Evolutionary conservation across 2,329 filamentous ascomycete species (phyloP), one percentile per base, ranked within the genome.

Genomic region (Botrytis byssoidea): DNA sequence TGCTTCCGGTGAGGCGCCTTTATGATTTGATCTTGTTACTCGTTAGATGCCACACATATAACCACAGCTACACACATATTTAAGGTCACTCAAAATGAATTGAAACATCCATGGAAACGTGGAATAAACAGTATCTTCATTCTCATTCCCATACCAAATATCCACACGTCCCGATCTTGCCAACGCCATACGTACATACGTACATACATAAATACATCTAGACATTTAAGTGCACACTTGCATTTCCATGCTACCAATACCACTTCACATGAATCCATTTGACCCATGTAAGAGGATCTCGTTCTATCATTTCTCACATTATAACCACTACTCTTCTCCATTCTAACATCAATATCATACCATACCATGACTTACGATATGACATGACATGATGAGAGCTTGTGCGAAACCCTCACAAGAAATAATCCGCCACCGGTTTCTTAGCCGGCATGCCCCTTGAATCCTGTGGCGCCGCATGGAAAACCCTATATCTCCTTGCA

Each of bases 391-490:
- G 12, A 29, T 16, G 12, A 55, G 12, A 55, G n/a, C 51, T 18
- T 14, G 12, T 16, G 14, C 3, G 12, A 29, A n/a, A 57, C 6
- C n/a, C 51, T 73, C 48, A 91, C 83, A 99, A 85, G 83, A 99
- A 99, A 85, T 98, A 99, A 84, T 98, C 95, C 22, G 94, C 94
- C 71, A 97, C 94, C 4, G 96, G 96, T 83, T 98, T 98, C 88
- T 99, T 99, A 4, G 96, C 96, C 74, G 96, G 96, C 96, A 99
- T 99, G 7, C 96, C 96, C 79, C 96, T 88, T 2, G 92, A 94
- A 82, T 98, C 96, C 84, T 99, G 96, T 70, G 96, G 95, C 71
- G 96, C 96, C 0, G 96, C 96, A 80, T 98, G 95, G 81, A 99
- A 99, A 16, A 99, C 95, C 51, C 95, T 87, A 83, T 99, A 99